Evolutionary conservation across 345 rosid genomes (phyloP).

Genomic region (Euphorbia lathyris): DNA sequence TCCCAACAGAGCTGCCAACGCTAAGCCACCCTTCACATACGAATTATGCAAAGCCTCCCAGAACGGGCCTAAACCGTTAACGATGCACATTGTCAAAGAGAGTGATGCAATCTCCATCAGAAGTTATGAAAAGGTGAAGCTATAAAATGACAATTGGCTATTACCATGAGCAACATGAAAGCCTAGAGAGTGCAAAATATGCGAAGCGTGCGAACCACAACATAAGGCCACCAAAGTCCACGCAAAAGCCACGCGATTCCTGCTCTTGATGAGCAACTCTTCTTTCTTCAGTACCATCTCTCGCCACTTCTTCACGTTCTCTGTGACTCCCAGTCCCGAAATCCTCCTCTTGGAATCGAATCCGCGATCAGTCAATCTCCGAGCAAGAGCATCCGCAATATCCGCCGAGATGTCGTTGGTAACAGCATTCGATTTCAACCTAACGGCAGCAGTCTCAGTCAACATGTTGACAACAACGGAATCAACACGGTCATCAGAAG

Average conservation of each 20-base stretch:
- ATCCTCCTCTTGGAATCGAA: conserved; percentile 75
- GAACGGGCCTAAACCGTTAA: conserved; percentile 49
- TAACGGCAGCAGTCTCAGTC: conserved; percentile 85
- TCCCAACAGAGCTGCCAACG: conserved; percentile 77
- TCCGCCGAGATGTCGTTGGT: conserved; percentile 28
- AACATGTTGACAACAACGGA: conserved; percentile 86
- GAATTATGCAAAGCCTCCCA: conserved; percentile 81
- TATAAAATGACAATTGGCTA: neutral
- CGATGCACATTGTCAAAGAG: conserved; percentile 12
- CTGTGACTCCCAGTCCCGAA: conserved; percentile 69
- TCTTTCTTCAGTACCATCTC: conserved; percentile 76
- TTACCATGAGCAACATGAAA: conserved; percentile 84
- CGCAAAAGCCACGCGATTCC: conserved; percentile 83
- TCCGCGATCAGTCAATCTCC: conserved; percentile 74
- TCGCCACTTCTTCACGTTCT: conserved; percentile 76
- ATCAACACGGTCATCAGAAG: conserved; percentile 73
- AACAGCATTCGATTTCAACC: conserved; percentile 39
- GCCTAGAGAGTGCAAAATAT: conserved; percentile 79
- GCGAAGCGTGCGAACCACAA: conserved; percentile 91
- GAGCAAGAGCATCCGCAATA: conserved; percentile 60
- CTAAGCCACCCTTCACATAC: conserved; percentile 77
- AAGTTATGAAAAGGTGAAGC: neutral
- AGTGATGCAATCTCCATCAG: neutral
- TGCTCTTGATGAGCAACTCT: conserved; percentile 63
- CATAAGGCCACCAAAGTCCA: conserved; percentile 96